Percentiles rank a stretch among this genome's conserved stretches.
Conservation (phyloP, 2,329 filamentous ascomycete genomes). For the Dactylellina drechsleri region DNA sequence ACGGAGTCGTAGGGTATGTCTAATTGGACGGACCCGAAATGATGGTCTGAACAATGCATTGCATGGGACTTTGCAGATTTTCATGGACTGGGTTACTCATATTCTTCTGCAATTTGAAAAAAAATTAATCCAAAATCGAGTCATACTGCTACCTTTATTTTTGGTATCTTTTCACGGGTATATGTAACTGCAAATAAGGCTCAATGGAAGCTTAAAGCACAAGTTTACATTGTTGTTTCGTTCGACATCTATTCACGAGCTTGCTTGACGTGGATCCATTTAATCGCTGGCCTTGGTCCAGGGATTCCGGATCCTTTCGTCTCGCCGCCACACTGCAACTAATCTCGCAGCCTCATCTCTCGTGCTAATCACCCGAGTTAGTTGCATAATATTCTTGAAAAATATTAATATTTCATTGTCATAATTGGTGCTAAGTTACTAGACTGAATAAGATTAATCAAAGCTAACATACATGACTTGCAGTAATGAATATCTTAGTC, state of each 20-base stretch:
- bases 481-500: too few species aligned
- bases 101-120: not conserved
- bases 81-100: not conserved
- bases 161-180: too few species aligned
- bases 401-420: not conserved
- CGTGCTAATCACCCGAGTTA: not conserved
- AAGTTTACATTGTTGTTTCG: too few species aligned
- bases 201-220: too few species aligned
- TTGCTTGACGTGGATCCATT: conserved; percentile 44
- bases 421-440: too few species aligned
- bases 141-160: not conserved
- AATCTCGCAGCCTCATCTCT: conserved; percentile 2
- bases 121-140: not conserved
- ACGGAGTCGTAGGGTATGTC: conserved; percentile 19
- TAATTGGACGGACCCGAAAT: conserved; percentile 26
- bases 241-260: not conserved
- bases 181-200: too few species aligned
- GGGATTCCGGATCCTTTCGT: conserved; percentile 1
- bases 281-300: not conserved
- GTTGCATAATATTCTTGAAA: not conserved
- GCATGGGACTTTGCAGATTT: conserved; percentile 30
- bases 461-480: too few species aligned
- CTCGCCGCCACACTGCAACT: conserved; percentile 15
- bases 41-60: conserved; percentile 28
- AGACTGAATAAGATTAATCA: too few species aligned